Base-by-base conservation (phyloP, 352 stramenopile species). In the Globisporangium iwayamae region DNA sequence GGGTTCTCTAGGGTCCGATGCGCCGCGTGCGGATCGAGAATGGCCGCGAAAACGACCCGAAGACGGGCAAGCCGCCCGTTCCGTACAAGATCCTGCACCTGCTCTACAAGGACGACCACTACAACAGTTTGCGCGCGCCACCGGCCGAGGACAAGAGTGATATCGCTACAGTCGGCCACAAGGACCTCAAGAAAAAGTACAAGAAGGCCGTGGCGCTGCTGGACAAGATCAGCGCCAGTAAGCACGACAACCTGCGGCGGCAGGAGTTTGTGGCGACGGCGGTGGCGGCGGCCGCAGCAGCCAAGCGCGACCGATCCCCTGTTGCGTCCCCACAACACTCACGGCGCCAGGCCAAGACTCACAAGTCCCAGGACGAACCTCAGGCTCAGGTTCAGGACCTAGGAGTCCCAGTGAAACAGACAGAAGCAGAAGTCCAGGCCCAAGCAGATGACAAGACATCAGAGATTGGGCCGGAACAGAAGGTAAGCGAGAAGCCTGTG, bases 101-200 rank as follows among this genome's bases (percentile, higher is more conserved):
- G 41, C 72, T 86, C n/a, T 83, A 67, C 60, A 81, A 73, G 50
- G 56, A 71, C 48, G 64, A 83, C 39, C 78, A 86, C 68, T 86
- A 86, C 73, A 78, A 68, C n/a, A 86, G 78, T 65, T 57, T 86
- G 3, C 73, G 69, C 6, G 68, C 75, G 1, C 56, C 47, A 3
- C 36, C 36, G 1, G 18, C 25, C 8, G 30, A 57, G 18, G 45
- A 51, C 16, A n/a, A 67, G 34, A 20, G 16, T 13, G 13, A 46
- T 8, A 18, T 11, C 18, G 0, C 41, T 2, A 9, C 20, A 10
- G 18, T 16, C 6, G 5, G 13, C 34, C 34, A 41, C 20, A 36
- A 48, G 25, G 20, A 50, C 30, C 51, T 46, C 3, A 25, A 22
- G 30, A 16, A 30, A 3, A 41, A 45, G 30, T 10, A 43, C 30